Percentiles rank a stretch among this genome's conserved stretches.
Conservation (phyloP, 768 basidiomycete species). For the Auricularia cornea region DNA sequence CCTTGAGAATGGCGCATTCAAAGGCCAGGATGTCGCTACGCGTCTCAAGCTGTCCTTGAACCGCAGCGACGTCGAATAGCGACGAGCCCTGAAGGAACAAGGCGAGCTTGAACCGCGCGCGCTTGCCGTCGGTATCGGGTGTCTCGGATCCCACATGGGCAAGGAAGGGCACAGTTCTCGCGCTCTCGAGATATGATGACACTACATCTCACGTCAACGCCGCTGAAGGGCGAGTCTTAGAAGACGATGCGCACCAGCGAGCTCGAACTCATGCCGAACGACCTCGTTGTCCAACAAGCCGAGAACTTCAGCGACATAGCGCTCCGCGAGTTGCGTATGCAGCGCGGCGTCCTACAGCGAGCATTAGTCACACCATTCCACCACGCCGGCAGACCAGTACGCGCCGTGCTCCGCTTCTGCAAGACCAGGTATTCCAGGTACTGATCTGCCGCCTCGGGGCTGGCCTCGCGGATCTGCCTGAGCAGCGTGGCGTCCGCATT, state of each 20-base stretch:
- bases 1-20: constrained; percentile 73
- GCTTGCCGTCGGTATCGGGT: constrained; percentile 68
- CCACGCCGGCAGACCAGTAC: constrained; percentile 13
- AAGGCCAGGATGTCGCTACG: constrained; percentile 49
- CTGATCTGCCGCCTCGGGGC: constrained; percentile 51
- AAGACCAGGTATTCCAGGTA: constrained; percentile 80
- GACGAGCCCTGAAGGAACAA: constrained; percentile 74
- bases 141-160: constrained; percentile 78
- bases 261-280: background rate
- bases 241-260: background rate
- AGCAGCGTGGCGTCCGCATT: constrained; percentile 52
- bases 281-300: constrained; percentile 31
- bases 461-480: constrained; percentile 47
- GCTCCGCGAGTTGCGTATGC: constrained; percentile 56
- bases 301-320: constrained; percentile 49
- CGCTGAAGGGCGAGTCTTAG: too few species aligned
- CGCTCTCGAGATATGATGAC: constrained; percentile 43
- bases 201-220: constrained; percentile 26
- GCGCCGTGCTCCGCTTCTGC: constrained; percentile 51
- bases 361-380: background rate
- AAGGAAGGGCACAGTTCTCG: constrained; percentile 38
- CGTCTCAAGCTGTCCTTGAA: constrained; percentile 38
- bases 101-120: constrained; percentile 61
- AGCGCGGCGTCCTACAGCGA: constrained; percentile 44
- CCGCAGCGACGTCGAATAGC: constrained; percentile 47